Base-by-base conservation (phyloP, 2,329 filamentous ascomycete species). In the Cordyceps pruinosa region DNA sequence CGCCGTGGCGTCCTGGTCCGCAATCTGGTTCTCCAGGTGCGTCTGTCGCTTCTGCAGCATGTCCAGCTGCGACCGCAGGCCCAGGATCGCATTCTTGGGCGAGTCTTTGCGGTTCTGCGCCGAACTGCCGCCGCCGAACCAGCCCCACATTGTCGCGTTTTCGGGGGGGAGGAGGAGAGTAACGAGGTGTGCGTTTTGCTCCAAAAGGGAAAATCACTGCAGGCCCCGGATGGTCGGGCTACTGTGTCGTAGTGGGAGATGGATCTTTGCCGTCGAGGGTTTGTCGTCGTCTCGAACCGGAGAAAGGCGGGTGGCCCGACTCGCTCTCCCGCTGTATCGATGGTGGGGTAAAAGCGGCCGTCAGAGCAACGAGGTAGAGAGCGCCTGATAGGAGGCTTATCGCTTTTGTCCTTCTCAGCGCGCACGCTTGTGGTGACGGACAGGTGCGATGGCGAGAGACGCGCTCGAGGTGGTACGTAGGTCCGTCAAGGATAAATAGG, bases 31-130 rank as follows among this genome's bases (percentile, higher is more conserved):
- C 73, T 94, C 88, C 61, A 97, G 75, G 70, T 97, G 90, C 72
- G 84, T 89, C 79, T 97, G 92, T 60, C 93, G 83, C 82, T 99
- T 99, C 76, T 95, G 90, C 69, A 99, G 81, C 92, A 97, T 97
- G 66, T 97, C 93, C 45, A 97, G 81, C 77, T 97, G 93, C 68
- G 87, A 83, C 65, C 94, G 85, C 68, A 99, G 78, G 60, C 83
- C 84, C 58, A 99, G 80, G 68, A 99, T 99, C 65, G 94, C 94
- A 78, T 96, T 94, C 82, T 99, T 99, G 58, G 94, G 90, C 60
- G 85, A 88, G 76, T 97, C 90, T 78, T 95, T 96, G 77, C 87
- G 86, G 81, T 90, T 90, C 76, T 91, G 86, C 65, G 86, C 86
- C 67, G 84, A 83, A 64, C 83, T 84, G 68, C 90, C 89, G 66